phyloP scores from a whole-genome alignment of 768 basidiomycete genomes.

The Calocybe cyanea region DNA sequence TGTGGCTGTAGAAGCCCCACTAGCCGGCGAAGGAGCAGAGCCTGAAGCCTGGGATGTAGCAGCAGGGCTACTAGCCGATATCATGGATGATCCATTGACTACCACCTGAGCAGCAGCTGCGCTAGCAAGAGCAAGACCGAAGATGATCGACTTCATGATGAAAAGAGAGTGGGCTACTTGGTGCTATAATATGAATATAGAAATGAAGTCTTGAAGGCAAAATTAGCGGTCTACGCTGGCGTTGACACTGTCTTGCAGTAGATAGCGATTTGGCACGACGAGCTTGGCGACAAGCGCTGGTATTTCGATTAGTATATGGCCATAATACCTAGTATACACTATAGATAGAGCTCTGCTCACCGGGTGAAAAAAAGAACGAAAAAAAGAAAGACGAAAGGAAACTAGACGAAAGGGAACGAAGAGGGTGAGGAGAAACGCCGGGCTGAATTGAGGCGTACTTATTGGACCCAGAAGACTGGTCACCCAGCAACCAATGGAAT shows the following conservation, averaged over 20 bases:
- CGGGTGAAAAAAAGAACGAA: slow-evolving; percentile 34
- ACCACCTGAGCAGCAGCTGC: slow-evolving; percentile 56
- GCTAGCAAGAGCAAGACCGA: slow-evolving; percentile 56
- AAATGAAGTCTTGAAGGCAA: slow-evolving; percentile 33
- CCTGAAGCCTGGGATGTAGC: slow-evolving; percentile 19
- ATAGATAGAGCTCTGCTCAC: slow-evolving; percentile 35
- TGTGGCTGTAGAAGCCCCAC: slow-evolving; percentile 41
- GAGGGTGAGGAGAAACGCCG: slow-evolving; percentile 23
- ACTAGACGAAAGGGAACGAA: slow-evolving; percentile 43
- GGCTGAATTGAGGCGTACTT: slow-evolving; percentile 11
- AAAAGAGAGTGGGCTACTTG: slow-evolving; percentile 43
- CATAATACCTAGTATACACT: too few species aligned
- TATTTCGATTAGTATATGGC: slow-evolving; percentile 2
- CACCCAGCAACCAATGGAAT: slow-evolving; percentile 35
- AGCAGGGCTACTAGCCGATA: slow-evolving; percentile 26
- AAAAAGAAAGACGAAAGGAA: slow-evolving; percentile 33
- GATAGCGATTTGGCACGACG: slow-evolving; percentile 36
- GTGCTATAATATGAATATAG: slow-evolving; percentile 32
- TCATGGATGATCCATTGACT: slow-evolving; percentile 40
- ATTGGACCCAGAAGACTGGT: slow-evolving; percentile 22
- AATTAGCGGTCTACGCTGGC: slow-evolving; percentile 71
- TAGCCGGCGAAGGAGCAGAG: slow-evolving; percentile 6
- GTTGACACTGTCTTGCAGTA: slow-evolving; percentile 66
- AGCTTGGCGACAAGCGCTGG: slow-evolving; percentile 45
- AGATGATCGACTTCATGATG: slow-evolving; percentile 62